A percentile compares a stretch with the other conserved stretches of the same genome.
Evolutionary conservation across 345 rosid genomes (phyloP).

Genomic region (Geranium brycei): DNA sequence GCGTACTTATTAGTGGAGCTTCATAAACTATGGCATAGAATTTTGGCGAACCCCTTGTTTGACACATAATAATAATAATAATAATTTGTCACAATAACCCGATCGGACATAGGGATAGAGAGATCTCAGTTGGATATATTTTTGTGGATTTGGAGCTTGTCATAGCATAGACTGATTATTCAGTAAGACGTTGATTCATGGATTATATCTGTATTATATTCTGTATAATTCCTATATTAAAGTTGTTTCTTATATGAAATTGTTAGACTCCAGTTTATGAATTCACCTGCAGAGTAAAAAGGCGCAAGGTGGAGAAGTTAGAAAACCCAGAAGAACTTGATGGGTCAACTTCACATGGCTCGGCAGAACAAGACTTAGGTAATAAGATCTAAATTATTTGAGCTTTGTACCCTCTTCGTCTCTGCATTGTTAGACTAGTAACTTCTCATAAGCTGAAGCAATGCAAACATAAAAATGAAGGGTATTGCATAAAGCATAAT

Average conservation of each 20-base stretch:
- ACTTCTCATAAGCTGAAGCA: conserved; percentile 8
- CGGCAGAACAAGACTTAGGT: conserved; percentile 25
- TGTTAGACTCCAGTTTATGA: conserved; percentile 8
- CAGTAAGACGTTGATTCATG: not conserved
- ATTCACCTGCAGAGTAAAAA: conserved; percentile 39
- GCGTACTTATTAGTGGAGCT: not conserved
- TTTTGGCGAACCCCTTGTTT: too few species aligned
- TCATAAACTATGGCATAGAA: not conserved
- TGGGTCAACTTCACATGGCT: conserved; percentile 22
- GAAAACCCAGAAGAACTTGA: conserved; percentile 22
- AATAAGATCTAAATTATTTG: conserved; percentile 1
- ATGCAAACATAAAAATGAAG: not conserved
- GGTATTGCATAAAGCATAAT: too few species aligned
- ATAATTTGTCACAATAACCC: not conserved
- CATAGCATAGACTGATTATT: not conserved
- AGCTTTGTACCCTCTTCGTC: not conserved
- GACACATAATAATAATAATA: too few species aligned
- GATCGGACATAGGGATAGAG: not conserved
- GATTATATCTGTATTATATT: not conserved
- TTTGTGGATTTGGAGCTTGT: not conserved
- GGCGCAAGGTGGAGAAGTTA: conserved; percentile 32
- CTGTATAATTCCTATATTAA: not conserved
- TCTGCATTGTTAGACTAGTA: not conserved
- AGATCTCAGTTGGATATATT: not conserved
- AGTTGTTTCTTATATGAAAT: not conserved